phyloP scores from a whole-genome alignment of 225 moss, liverwort and hornwort genomes.

The Pseudisothecium myosuroides region DNA sequence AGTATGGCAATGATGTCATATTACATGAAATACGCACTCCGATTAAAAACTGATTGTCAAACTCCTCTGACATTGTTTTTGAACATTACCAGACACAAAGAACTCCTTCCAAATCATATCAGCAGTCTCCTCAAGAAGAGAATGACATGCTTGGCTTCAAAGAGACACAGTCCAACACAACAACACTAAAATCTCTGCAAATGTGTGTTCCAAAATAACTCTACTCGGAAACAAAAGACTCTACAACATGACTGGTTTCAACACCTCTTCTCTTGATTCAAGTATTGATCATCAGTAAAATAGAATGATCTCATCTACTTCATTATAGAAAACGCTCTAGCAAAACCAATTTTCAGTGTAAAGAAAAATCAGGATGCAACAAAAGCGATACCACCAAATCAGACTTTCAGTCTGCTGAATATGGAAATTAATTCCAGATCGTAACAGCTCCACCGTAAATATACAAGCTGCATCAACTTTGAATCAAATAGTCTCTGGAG shows the following conservation, averaged over 20 bases:
- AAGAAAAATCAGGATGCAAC: background rate
- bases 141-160: background rate
- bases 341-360: too few species aligned
- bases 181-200: background rate
- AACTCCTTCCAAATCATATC: background rate
- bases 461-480: background rate
- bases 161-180: background rate
- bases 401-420: background rate
- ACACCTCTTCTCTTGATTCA: background rate
- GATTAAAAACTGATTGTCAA: background rate
- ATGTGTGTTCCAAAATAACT: background rate
- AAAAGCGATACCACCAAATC: background rate
- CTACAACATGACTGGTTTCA: background rate
- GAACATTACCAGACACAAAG: background rate
- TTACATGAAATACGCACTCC: background rate
- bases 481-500: background rate
- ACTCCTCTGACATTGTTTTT: background rate
- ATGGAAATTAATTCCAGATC: background rate
- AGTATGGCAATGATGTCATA: too few species aligned
- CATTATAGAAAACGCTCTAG: too few species aligned
- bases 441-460: background rate
- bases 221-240: background rate
- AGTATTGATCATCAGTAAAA: background rate
- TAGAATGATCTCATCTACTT: background rate
- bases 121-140: background rate